A percentile compares a stretch with the other conserved stretches of the same genome.
Evolutionary conservation across 1,284 basidiomycete species (phyloP).

Genomic region (Grifola frondosa): DNA sequence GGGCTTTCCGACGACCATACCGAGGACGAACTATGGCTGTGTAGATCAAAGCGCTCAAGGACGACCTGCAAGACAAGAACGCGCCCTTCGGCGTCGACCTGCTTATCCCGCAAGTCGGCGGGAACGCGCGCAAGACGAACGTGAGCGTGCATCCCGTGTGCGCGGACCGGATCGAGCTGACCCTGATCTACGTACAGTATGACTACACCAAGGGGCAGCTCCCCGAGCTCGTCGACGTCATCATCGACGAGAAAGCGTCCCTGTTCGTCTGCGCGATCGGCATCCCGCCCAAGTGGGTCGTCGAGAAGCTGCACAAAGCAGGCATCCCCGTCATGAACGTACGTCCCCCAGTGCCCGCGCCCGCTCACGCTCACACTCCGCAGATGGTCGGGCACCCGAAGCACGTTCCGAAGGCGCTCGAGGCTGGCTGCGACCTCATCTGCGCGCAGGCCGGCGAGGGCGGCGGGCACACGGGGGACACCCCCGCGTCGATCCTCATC

Average conservation of each 20-base stretch:
- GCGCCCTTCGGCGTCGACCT: constrained; percentile 87
- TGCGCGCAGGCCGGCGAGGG: constrained; percentile 89
- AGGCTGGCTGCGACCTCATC: constrained; percentile 81
- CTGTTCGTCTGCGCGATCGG: constrained; percentile 89
- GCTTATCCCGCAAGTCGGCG: constrained; percentile 80
- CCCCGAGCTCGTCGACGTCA: constrained; percentile 78
- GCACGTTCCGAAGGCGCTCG: constrained; percentile 80
- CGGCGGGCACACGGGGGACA: constrained; percentile 81
- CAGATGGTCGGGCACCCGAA: constrained; percentile 90
- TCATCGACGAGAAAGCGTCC: constrained; percentile 80
- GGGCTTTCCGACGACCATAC: constrained; percentile 1
- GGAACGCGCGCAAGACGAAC: constrained; percentile 83
- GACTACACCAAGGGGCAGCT: constrained; percentile 83
- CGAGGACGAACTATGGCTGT: background rate
- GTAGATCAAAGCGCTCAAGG: constrained; percentile 76
- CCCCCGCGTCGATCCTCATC: constrained; percentile 72
- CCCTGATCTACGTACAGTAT: constrained; percentile 41
- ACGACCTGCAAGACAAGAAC: constrained; percentile 63
- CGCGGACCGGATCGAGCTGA: background rate
- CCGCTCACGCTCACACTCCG: background rate
- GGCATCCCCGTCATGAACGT: constrained; percentile 85
- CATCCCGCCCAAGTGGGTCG: constrained; percentile 75
- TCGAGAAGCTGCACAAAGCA: constrained; percentile 77
- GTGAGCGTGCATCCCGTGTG: constrained; percentile 38
- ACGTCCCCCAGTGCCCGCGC: constrained; percentile 21